Evolutionary conservation across 148 eudicot genomes (phyloP).

Genomic region (Cornus florida): DNA sequence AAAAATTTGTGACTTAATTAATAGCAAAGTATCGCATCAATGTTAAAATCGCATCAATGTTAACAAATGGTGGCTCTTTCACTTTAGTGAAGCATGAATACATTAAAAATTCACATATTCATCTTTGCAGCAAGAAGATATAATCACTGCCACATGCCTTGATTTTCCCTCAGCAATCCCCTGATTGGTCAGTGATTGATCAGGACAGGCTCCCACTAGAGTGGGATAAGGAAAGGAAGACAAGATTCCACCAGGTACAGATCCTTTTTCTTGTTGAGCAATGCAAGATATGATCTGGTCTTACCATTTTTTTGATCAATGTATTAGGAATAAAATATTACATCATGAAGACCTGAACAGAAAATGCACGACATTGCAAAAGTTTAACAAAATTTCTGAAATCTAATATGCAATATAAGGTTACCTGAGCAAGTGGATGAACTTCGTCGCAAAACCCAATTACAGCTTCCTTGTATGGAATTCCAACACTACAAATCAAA

Average conservation of each 20-base stretch:
- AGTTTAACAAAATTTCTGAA: neutral
- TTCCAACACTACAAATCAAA: constrained; percentile 38
- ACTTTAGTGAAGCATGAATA: neutral
- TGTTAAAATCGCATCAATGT: no score
- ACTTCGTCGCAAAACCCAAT: constrained; percentile 45
- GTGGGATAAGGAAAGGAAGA: no score
- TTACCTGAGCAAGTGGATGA: constrained; percentile 57
- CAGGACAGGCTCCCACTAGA: neutral
- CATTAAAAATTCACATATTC: no score
- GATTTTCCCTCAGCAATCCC: neutral
- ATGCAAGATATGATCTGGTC: neutral
- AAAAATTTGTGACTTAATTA: neutral
- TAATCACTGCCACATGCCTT: neutral
- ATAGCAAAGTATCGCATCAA: neutral
- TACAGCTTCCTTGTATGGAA: constrained; percentile 62
- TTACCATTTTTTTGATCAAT: neutral
- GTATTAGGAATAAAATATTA: neutral
- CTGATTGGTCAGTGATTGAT: no score
- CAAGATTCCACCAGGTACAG: no score
- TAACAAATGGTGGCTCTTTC: neutral
- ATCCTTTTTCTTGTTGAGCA: neutral
- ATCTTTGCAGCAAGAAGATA: neutral
- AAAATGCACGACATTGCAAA: neutral
- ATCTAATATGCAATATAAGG: neutral
- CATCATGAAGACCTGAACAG: neutral